These are phyloP conservation scores for Whalleya microplaca DNA, from an alignment of 2,329 filamentous ascomycete genomes.

Conservation along the genomic window DNA sequence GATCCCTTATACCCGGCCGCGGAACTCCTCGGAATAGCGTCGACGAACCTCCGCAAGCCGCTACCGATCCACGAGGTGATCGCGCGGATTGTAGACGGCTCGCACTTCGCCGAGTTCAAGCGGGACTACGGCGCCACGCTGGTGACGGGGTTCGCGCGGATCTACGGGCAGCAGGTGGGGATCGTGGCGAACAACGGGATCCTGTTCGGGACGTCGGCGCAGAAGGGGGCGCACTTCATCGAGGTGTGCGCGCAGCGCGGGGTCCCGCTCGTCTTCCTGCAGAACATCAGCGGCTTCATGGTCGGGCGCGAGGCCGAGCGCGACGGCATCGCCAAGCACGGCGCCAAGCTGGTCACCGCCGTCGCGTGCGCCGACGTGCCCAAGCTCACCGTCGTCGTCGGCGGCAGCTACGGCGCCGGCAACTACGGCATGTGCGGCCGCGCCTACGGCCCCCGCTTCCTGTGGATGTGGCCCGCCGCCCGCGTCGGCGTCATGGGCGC, in stretches of 20 bases:
- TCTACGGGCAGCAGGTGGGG: constrained; percentile 88
- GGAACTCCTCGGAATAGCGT: constrained; percentile 87
- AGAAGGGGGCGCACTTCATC: constrained; percentile 97
- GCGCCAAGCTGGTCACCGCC: constrained; percentile 93
- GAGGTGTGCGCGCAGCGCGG: constrained; percentile 90
- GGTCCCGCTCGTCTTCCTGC: constrained; percentile 88
- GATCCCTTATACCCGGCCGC: constrained; percentile 80
- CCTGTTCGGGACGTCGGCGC: constrained; percentile 82
- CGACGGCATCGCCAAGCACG: constrained; percentile 96
- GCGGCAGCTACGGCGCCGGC: constrained; percentile 87
- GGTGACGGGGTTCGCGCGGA: constrained; percentile 87
- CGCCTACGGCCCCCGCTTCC: constrained; percentile 86
- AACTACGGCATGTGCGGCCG: constrained; percentile 99
- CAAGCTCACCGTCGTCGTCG: constrained; percentile 97
- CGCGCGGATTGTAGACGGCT: constrained; percentile 88
- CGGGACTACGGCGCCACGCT: constrained; percentile 85
- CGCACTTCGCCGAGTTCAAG: constrained; percentile 93
- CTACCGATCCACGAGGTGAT: constrained; percentile 90
- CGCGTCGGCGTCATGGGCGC: constrained; percentile 94
- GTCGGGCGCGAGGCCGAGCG: constrained; percentile 90
- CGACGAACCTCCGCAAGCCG: constrained; percentile 84
- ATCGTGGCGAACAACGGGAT: constrained; percentile 97
- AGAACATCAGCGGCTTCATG: constrained; percentile 99
- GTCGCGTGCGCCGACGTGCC: constrained; percentile 93
- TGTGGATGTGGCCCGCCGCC: constrained; percentile 99